Evolutionary conservation across 129 eudicot species (phyloP).

Genomic region (Chrysanthemum seticuspe): DNA sequence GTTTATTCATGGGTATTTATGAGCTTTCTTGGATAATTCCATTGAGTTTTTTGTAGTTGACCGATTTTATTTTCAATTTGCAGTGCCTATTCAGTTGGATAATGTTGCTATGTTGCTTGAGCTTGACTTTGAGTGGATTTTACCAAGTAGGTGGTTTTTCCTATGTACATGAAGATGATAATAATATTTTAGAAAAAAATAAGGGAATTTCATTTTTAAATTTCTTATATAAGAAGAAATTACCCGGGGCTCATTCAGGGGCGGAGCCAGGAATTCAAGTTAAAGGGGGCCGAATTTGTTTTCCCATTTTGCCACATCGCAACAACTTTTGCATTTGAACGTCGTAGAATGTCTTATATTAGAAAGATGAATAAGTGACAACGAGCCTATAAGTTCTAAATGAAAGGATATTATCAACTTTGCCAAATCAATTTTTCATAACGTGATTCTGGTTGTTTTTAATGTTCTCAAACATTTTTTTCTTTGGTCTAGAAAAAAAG

Average conservation of each 20-base stretch:
- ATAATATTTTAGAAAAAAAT: not conserved
- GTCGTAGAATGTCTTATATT: no score
- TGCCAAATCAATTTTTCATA: no score
- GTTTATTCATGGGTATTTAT: not conserved
- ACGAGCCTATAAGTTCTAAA: no score
- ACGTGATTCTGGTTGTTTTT: no score
- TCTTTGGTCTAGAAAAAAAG: no score
- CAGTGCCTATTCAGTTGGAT: slow-evolving; percentile 55
- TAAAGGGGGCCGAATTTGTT: no score
- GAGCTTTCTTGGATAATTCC: not conserved
- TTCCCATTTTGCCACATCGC: no score
- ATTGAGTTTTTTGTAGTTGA: not conserved
- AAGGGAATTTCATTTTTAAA: not conserved
- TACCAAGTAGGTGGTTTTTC: slow-evolving; percentile 51
- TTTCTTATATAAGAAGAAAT: not conserved
- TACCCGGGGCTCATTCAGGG: not conserved
- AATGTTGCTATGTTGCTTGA: slow-evolving; percentile 55
- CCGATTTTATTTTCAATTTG: slow-evolving; percentile 17
- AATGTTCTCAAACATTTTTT: no score
- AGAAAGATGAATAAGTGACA: no score
- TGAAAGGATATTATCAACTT: no score
- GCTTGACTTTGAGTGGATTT: slow-evolving; percentile 62
- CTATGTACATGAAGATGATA: not conserved
- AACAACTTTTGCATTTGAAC: no score
- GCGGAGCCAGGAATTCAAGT: no score